phyloP scores from a whole-genome alignment of 805 yeast species.

The Ogataea methanolica region DNA sequence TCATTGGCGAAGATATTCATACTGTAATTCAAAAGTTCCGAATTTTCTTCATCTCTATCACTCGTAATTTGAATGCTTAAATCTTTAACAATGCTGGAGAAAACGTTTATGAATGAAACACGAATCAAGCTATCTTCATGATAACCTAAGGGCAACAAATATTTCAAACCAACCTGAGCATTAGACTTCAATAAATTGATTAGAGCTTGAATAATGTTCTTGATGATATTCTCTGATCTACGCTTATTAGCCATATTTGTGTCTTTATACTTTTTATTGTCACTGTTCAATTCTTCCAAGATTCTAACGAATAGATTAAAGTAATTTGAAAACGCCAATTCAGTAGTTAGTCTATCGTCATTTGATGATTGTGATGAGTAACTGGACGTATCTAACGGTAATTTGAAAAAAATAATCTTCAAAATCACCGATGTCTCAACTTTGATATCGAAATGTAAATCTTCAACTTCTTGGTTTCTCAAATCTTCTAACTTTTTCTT shows the following conservation, averaged over 20 bases:
- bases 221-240: constrained; percentile 52
- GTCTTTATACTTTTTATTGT: constrained; percentile 6
- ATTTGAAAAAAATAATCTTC: constrained; percentile 47
- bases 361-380: constrained; percentile 31
- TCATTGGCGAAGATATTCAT: constrained; percentile 22
- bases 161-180: constrained; percentile 70
- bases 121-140: constrained; percentile 63
- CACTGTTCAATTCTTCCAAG: constrained; percentile 39
- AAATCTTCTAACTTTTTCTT: constrained; percentile 12
- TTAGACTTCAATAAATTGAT: constrained; percentile 69
- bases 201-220: constrained; percentile 59
- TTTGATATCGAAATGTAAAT: constrained; percentile 26
- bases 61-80: constrained; percentile 16
- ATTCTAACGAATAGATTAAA: constrained; percentile 57
- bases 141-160: constrained; percentile 75
- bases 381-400: constrained; percentile 58
- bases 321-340: constrained; percentile 63
- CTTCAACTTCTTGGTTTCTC: constrained; percentile 22
- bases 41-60: constrained; percentile 7
- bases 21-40: constrained; percentile 7
- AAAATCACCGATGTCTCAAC: constrained; percentile 57
- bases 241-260: constrained; percentile 34
- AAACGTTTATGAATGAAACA: constrained; percentile 71
- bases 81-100: constrained; percentile 53
- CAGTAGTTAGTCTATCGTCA: constrained; percentile 26